Evolutionary conservation across 2,329 filamentous ascomycete species (phyloP), one percentile per base, ranked within the genome.

Genomic region (Colletotrichum sp.): DNA sequence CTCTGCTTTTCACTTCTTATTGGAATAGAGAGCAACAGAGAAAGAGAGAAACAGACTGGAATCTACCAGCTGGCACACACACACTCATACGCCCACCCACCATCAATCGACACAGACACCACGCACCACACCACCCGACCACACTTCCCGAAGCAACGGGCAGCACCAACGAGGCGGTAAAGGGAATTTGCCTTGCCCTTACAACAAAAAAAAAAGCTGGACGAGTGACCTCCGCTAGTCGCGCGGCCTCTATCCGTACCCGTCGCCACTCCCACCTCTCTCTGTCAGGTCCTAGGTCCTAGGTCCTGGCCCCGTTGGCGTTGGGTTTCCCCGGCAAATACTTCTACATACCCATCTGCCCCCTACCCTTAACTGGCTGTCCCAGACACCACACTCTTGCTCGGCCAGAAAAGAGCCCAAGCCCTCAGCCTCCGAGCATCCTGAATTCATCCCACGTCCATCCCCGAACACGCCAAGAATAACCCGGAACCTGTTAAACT

Each of bases 401-500:
- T 68, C 25, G 44, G 32, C 39, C 30, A 44, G 66, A 73, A 73
- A 62, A 66, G 68, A 62, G 59, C 70, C 59, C 70, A 69, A 76
- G 74, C 65, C 71, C 71, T 76, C 74, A 69, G 74, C 74, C 64
- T 76, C 65, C 25, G 59, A 73, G 65, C 61, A 74, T 76, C 74
- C 71, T 55, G 59, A 52, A 76, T 69, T 74, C 70, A 69, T 76
- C 74, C 70, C 74, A 74, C 74, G 64, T 76, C 29, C 44, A 49
- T 52, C 74, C 49, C 61, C 70, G 59, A 76, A 76, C 49, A 36
- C 59, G 70, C 74, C 74, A 76, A 76, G 74, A 76, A 74, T 69
- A 65, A 34, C 36, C n/a, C 71, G 71, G 71, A 76, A 74, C 65
- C 44, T 65, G 59, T 61, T 74, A 65, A 76, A 74, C 64, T 76